Conservation (phyloP, 2,329 filamentous ascomycete genomes). For the Penicillium aurantiogriseum region DNA sequence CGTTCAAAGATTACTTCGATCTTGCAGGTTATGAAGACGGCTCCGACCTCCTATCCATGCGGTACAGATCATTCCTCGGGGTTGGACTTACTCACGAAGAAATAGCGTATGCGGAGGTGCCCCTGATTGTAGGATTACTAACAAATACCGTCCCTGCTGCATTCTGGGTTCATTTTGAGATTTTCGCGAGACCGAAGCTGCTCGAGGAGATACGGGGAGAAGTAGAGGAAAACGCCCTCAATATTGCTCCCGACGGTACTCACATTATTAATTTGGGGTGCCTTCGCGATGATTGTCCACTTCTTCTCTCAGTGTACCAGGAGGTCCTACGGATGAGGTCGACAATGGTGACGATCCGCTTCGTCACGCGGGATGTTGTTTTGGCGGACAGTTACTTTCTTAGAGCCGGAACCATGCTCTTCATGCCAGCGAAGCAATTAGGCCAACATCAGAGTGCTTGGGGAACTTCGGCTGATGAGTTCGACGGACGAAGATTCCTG, state of each 20-base stretch:
- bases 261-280: background rate
- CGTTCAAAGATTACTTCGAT: background rate
- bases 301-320: background rate
- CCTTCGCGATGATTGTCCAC: background rate
- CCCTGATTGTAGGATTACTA: background rate
- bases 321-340: background rate
- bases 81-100: background rate
- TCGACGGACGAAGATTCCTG: background rate
- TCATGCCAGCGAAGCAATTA: background rate
- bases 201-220: background rate
- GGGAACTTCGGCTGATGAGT: background rate
- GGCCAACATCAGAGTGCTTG: background rate
- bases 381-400: background rate
- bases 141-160: background rate
- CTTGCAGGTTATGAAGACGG: background rate
- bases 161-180: background rate
- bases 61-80: background rate
- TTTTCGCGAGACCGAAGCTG: background rate
- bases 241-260: background rate
- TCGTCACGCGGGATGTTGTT: background rate
- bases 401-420: background rate
- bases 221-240: background rate
- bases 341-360: background rate
- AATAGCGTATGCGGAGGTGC: background rate
- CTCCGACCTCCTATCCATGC: background rate